Evolutionary conservation across 2,329 filamentous ascomycete species (phyloP).

Genomic region (Torrubiella hemipterigena): DNA sequence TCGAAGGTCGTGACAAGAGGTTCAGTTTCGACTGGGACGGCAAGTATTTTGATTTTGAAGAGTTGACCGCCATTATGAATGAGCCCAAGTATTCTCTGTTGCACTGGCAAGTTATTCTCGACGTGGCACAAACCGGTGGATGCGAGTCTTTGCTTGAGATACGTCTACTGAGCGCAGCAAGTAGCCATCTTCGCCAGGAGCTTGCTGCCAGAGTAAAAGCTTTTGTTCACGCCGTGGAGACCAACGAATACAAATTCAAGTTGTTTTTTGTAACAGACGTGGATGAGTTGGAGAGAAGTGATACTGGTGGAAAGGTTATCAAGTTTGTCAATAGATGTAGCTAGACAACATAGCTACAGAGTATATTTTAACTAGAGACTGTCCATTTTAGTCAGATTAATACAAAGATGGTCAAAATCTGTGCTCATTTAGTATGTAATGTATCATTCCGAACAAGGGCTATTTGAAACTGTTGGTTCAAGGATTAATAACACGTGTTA

Average conservation of each 20-base stretch:
- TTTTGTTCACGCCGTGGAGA: conserved; percentile 13
- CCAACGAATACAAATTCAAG: conserved; percentile 17
- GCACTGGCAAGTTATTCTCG: conserved; percentile 29
- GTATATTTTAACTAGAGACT: no score
- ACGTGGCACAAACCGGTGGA: no score
- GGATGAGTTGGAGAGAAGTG: conserved; percentile 14
- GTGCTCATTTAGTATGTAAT: no score
- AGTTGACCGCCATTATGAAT: conserved; percentile 13
- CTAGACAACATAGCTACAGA: no score
- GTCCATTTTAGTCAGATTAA: no score
- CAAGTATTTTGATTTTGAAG: conserved; percentile 23
- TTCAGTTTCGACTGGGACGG: conserved; percentile 31
- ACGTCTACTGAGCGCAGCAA: conserved; percentile 12
- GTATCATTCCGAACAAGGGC: no score
- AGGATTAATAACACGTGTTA: no score
- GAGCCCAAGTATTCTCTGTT: conserved; percentile 17
- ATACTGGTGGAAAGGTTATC: conserved; percentile 14
- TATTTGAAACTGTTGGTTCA: no score
- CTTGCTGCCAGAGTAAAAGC: conserved; percentile 10
- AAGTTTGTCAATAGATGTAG: no score
- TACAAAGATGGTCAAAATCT: no score
- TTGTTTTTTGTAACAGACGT: conserved; percentile 22
- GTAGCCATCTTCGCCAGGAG: conserved; percentile 9
- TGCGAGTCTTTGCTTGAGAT: conserved; percentile 14
- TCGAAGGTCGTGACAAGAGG: conserved; percentile 26